These are phyloP conservation scores for Withania somnifera DNA, from an alignment of 305 asterid genomes.

Conservation along the genomic window DNA sequence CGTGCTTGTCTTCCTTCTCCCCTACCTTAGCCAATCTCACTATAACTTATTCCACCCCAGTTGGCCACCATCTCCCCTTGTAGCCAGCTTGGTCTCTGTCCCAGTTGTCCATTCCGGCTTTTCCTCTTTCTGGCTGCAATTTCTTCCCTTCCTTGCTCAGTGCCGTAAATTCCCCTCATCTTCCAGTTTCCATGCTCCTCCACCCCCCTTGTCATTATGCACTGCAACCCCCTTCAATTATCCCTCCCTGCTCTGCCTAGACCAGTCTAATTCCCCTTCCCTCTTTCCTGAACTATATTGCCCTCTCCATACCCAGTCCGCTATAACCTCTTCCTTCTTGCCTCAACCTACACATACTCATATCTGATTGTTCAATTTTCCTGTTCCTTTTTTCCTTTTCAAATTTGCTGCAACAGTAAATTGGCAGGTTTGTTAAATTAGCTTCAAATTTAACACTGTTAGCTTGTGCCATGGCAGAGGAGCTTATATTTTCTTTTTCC, in stretches of 20 bases:
- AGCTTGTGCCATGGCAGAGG: background rate
- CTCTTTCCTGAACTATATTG: background rate
- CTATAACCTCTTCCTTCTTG: background rate
- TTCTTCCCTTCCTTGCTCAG: background rate
- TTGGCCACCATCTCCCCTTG: background rate
- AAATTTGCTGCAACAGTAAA: background rate
- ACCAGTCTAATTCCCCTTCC: background rate
- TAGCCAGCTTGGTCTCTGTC: background rate
- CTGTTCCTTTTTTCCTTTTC: background rate
- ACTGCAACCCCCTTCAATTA: background rate
- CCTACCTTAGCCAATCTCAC: background rate
- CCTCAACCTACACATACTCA: background rate
- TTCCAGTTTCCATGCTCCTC: background rate
- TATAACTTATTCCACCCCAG: background rate
- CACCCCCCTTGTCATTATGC: background rate
- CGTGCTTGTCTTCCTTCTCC: background rate
- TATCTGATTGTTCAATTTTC: background rate
- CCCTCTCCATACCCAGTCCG: background rate
- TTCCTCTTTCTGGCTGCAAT: background rate
- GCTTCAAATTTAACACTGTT: background rate
- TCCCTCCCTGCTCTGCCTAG: background rate
- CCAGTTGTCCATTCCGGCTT: background rate
- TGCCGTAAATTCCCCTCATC: background rate
- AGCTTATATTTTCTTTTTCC: background rate
- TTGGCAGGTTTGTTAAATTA: background rate